These are phyloP conservation scores for Apiospora hydei DNA, from an alignment of 2,329 filamentous ascomycete species.

Conservation along the genomic window DNA sequence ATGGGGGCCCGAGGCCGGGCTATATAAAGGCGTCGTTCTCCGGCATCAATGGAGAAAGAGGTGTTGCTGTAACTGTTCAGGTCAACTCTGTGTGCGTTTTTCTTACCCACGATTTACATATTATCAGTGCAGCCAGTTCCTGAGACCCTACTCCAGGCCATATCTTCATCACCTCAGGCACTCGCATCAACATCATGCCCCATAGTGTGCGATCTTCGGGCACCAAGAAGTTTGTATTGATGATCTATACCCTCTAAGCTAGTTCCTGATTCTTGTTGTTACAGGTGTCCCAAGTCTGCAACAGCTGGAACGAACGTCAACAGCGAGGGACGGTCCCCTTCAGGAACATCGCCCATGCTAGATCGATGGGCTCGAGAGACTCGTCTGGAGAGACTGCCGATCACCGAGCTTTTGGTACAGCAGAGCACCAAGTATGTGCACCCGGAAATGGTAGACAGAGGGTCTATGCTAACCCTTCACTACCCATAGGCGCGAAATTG, in stretches of 20 bases:
- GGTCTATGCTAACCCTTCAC: not conserved
- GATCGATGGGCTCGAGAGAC: conserved; percentile 22
- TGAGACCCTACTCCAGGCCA: not conserved
- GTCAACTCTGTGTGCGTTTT: not conserved
- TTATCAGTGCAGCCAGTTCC: not conserved
- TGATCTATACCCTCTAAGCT: not conserved
- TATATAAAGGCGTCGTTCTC: conserved; percentile 4
- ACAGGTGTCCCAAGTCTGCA: not conserved
- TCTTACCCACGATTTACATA: not conserved
- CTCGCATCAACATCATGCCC: not conserved
- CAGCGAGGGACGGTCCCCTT: not conserved
- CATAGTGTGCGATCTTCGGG: conserved; percentile 15
- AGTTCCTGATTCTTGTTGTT: not conserved
- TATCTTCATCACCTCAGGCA: not conserved
- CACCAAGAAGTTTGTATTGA: conserved; percentile 17
- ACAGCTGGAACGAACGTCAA: not conserved
- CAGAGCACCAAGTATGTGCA: conserved; percentile 17
- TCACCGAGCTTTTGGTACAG: conserved; percentile 25
- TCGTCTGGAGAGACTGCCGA: conserved; percentile 20
- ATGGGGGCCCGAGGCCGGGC: not conserved
- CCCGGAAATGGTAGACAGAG: not conserved
- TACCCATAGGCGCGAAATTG: not conserved
- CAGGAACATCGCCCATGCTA: conserved; percentile 24
- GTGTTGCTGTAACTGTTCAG: not conserved
- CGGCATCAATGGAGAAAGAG: not conserved